A percentile compares a stretch with the other conserved stretches of the same genome.
These are phyloP conservation scores for Avena atlantica DNA, from an alignment of 176 grass and related monocot species.

Conservation along the genomic window DNA sequence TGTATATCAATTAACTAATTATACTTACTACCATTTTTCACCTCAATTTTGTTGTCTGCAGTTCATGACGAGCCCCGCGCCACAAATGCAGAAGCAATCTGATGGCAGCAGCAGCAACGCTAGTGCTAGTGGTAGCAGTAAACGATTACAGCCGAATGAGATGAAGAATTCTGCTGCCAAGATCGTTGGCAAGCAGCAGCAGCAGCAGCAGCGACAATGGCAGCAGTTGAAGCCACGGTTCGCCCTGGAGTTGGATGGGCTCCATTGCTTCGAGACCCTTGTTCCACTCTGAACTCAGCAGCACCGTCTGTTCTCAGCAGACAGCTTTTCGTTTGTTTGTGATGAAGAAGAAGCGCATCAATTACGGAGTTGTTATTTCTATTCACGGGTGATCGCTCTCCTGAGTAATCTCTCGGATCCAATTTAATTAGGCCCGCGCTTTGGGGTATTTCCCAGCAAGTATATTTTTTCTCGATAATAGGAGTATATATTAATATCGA, in stretches of 20 bases:
- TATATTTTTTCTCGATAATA: too few species aligned
- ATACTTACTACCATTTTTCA: too few species aligned
- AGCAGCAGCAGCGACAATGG: not conserved
- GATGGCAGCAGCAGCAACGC: not conserved
- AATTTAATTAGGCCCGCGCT: too few species aligned
- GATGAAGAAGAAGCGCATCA: too few species aligned
- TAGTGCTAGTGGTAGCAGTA: not conserved
- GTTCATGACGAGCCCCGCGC: not conserved
- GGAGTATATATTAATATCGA: too few species aligned
- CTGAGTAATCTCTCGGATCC: too few species aligned
- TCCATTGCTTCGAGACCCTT: conserved; percentile 72
- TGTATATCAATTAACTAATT: not conserved
- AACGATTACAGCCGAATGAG: conserved; percentile 22
- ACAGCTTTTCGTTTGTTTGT: not conserved
- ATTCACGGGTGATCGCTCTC: too few species aligned
- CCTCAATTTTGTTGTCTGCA: not conserved
- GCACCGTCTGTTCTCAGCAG: not conserved
- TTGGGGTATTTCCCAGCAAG: too few species aligned
- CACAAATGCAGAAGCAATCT: conserved; percentile 19
- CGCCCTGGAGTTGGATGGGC: conserved; percentile 64
- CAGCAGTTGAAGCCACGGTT: conserved; percentile 43
- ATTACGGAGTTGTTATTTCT: too few species aligned
- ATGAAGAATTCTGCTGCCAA: not conserved
- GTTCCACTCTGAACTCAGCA: conserved; percentile 26
- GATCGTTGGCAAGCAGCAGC: not conserved